Conservation (phyloP, 768 basidiomycete genomes). For the Heimioporus sp. region DNA sequence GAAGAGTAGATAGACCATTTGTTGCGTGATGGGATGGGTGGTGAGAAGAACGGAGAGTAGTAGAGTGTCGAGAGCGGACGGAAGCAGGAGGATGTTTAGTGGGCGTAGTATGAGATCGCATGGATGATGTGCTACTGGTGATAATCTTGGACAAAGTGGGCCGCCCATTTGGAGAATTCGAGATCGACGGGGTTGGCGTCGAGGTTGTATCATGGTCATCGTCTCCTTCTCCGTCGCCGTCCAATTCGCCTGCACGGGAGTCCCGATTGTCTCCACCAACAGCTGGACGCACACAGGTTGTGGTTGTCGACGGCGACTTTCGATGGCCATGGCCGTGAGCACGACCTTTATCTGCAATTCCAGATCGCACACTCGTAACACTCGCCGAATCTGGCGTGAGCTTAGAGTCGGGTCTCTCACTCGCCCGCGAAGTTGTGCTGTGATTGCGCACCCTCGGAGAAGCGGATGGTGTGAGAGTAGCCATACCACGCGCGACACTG, state of each 20-base stretch:
- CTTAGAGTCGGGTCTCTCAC: constrained; percentile 69
- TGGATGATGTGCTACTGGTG: constrained; percentile 24
- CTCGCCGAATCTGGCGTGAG: constrained; percentile 51
- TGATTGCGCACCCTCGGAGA: constrained; percentile 23
- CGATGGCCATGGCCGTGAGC: constrained; percentile 19
- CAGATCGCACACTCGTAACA: constrained; percentile 23
- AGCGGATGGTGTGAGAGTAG: constrained; percentile 15
- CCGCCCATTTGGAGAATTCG: constrained; percentile 18
- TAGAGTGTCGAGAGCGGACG: constrained; percentile 16
- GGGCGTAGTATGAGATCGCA: constrained; percentile 15
- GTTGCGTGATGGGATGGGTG: constrained; percentile 14
- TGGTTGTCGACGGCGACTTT: constrained; percentile 21
- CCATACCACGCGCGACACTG: constrained; percentile 44
- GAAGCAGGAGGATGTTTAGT: constrained; percentile 14
- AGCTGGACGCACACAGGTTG: constrained; percentile 5
- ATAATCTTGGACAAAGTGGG: constrained; percentile 27
- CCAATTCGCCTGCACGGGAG: neutral
- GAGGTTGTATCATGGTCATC: constrained; percentile 13
- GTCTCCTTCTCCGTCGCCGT: constrained; percentile 5
- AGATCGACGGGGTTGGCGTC: constrained; percentile 12
- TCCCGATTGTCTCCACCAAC: neutral
- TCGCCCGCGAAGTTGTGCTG: constrained; percentile 23
- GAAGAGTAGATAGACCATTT: constrained; percentile 27
- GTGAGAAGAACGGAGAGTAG: constrained; percentile 26
- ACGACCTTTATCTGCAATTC: constrained; percentile 22